Evolutionary conservation across 257 asterid species (phyloP).

Genomic region (Galeopsis tetrahit): DNA sequence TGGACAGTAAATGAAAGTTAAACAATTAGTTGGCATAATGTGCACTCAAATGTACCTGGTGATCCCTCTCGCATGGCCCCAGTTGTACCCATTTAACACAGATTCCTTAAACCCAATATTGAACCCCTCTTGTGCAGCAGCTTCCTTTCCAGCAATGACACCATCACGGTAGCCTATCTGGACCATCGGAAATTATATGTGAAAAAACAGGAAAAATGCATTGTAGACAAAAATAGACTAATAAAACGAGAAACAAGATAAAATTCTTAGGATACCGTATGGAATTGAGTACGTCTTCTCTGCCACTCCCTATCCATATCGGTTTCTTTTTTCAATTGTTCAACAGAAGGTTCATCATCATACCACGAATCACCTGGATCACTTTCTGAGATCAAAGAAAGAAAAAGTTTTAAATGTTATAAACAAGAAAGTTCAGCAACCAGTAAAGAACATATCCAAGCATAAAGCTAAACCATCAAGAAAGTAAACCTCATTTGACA

Average conservation of each 20-base stretch:
- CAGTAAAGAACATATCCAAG: conserved; percentile 3
- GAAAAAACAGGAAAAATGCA: conserved; percentile 3
- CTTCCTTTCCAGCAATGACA: conserved; percentile 79
- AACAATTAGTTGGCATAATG: neutral
- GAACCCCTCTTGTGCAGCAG: conserved; percentile 86
- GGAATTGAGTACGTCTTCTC: conserved; percentile 70
- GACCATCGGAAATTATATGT: conserved; percentile 34
- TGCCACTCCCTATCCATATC: conserved; percentile 85
- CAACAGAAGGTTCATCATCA: conserved; percentile 62
- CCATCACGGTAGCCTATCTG: conserved; percentile 99
- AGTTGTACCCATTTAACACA: conserved; percentile 60
- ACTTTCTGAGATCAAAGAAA: conserved; percentile 43
- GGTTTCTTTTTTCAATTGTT: conserved; percentile 36
- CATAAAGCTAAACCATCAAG: conserved; percentile 21
- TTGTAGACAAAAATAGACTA: conserved; percentile 3
- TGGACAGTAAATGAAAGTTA: neutral
- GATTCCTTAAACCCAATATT: conserved; percentile 75
- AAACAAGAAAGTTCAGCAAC: neutral
- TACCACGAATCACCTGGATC: conserved; percentile 63
- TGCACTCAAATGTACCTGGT: conserved; percentile 53
- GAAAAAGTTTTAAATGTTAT: neutral
- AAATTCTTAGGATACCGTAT: conserved; percentile 62
- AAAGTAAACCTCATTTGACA: conserved; percentile 14
- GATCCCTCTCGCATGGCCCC: conserved; percentile 81
- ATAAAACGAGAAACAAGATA: conserved; percentile 16